phyloP scores from a whole-genome alignment of 2,329 filamentous ascomycete species.

The Aspergillus sojae region DNA sequence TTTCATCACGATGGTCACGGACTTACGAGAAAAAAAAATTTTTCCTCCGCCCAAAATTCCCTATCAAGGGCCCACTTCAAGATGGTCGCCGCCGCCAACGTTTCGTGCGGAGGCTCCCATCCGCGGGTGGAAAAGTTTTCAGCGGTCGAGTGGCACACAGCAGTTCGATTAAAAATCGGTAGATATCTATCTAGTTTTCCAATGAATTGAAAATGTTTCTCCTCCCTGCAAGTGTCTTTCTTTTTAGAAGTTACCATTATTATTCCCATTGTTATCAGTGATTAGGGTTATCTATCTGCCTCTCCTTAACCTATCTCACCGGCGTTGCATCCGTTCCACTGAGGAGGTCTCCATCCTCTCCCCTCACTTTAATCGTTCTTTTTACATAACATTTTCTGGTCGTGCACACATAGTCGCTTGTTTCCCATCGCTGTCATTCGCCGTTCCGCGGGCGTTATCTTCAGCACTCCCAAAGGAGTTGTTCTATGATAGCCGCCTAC shows the following conservation, averaged over 20 bases:
- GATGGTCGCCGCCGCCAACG: constrained; percentile 5
- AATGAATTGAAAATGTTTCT: neutral
- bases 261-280: neutral
- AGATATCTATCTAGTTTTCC: neutral
- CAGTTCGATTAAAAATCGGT: neutral
- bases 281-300: constrained; percentile 1
- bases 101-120: constrained; percentile 1
- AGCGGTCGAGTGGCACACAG: neutral
- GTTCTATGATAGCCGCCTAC: neutral
- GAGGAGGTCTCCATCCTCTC: constrained; percentile 2
- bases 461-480: neutral
- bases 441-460: constrained; percentile 14
- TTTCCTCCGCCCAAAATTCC: constrained; percentile 9
- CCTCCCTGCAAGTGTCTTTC: neutral
- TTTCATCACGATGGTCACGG: neutral
- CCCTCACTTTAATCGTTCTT: constrained; percentile 16
- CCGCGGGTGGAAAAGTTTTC: neutral
- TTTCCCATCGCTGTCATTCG: constrained; percentile 15
- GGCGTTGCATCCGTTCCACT: constrained; percentile 20
- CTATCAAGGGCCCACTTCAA: constrained; percentile 16
- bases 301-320: neutral
- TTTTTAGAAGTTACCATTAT: neutral
- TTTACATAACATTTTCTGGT: constrained; percentile 29
- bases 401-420: constrained; percentile 13
- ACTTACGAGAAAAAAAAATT: constrained; percentile 1